A percentile compares a stretch with the other conserved stretches of the same genome.
Evolutionary conservation across 1,284 basidiomycete genomes (phyloP).

Genomic region (Meripilus lineatus): DNA sequence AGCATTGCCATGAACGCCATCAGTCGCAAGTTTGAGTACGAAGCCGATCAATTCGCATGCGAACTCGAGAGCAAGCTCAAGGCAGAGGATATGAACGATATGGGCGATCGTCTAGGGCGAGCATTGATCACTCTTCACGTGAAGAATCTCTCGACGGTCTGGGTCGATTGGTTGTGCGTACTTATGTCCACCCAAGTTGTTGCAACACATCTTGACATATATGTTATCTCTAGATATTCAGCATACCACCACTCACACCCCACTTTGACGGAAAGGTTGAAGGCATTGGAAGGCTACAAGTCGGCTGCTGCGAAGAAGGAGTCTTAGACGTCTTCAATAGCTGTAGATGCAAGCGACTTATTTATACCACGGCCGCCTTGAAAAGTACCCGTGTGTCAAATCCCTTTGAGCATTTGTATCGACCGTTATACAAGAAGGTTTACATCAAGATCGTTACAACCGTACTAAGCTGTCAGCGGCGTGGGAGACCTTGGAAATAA

Average conservation of each 20-base stretch:
- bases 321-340: constrained; percentile 18
- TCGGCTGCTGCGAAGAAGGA: constrained; percentile 27
- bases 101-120: constrained; percentile 75
- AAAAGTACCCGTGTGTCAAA: too few relatives aligned
- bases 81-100: constrained; percentile 52
- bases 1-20: constrained; percentile 77
- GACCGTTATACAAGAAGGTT: too few relatives aligned
- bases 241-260: constrained; percentile 93
- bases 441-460: too few relatives aligned
- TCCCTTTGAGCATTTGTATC: too few relatives aligned
- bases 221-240: constrained; percentile 55
- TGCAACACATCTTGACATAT: not conserved
- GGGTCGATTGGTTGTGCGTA: constrained; percentile 84
- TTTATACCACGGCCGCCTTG: too few relatives aligned
- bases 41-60: constrained; percentile 82
- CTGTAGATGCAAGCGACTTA: too few relatives aligned
- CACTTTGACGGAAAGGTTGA: constrained; percentile 81
- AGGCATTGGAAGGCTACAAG: constrained; percentile 65
- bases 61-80: constrained; percentile 53
- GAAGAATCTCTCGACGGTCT: constrained; percentile 87
- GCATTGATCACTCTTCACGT: constrained; percentile 83
- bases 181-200: not conserved
- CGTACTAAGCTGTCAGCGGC: too few relatives aligned
- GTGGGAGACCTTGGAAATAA: too few relatives aligned
- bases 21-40: constrained; percentile 82